These are phyloP conservation scores for Malus hybrid DNA, from an alignment of 331 rosid species.

Conservation along the genomic window DNA sequence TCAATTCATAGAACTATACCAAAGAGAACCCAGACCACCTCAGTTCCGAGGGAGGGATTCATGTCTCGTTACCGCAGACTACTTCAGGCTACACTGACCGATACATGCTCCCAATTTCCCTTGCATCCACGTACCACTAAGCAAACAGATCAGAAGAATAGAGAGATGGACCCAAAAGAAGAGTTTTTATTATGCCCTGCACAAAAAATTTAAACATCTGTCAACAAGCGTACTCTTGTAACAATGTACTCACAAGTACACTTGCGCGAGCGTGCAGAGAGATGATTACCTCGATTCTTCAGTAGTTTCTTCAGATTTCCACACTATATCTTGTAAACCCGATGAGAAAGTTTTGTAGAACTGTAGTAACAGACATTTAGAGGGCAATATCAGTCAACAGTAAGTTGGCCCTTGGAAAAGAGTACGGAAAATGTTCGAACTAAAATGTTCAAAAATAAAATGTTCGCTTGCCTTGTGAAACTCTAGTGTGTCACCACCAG, in stretches of 20 bases:
- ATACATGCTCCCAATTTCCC: constrained; percentile 13
- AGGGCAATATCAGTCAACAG: constrained; percentile 12
- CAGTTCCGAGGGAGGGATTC: background rate
- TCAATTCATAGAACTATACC: background rate
- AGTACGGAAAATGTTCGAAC: background rate
- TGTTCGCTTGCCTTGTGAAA: constrained; percentile 63
- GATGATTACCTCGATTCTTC: constrained; percentile 35
- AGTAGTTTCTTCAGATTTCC: constrained; percentile 44
- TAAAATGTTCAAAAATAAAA: background rate
- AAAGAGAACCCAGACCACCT: background rate
- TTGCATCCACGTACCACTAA: constrained; percentile 1
- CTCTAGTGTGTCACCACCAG: constrained; percentile 88
- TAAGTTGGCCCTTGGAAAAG: background rate
- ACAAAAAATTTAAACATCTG: background rate
- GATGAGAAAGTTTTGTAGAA: constrained; percentile 73
- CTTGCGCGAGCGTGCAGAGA: background rate
- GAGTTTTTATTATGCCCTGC: constrained; percentile 2
- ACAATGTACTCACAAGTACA: background rate
- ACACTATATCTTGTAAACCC: constrained; percentile 68
- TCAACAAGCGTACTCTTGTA: background rate
- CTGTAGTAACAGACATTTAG: constrained; percentile 29
- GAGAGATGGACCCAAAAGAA: background rate
- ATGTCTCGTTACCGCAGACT: background rate
- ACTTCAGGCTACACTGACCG: background rate
- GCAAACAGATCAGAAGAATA: background rate